Base-by-base conservation (phyloP, 2,329 filamentous ascomycete species). In the Sarocladiaceae sp. region DNA sequence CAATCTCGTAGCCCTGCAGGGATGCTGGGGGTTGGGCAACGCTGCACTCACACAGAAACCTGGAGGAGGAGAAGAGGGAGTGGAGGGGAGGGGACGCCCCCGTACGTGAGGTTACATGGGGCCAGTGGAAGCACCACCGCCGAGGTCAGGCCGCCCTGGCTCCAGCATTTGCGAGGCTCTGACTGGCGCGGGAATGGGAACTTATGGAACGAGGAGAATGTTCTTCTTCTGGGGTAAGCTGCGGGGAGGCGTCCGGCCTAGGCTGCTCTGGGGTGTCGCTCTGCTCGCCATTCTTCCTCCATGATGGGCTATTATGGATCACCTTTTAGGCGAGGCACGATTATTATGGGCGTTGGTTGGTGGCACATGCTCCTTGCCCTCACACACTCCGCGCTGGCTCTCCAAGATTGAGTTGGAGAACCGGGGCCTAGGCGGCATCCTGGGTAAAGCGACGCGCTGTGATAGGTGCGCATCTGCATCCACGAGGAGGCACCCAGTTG, bases 191-290 rank as follows among this genome's bases (percentile, higher is more conserved):
- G 44, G 26, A 48, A 48, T 31, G 44, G 44, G 44, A 48, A 48
- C 44, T 48, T 48, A 48, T 48, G 44, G 44, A 48, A 48, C 44
- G 26, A 48, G 44, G 44, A 33, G 44, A 48, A 48, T 48, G 44
- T 48, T 48, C 44, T 48, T 48, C 44, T 48, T 48, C 44, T 48
- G 44, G 44, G 44, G 44, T 12, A 46, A 48, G 44, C 28, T 48
- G 26, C 44, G 44, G 44, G 44, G 44, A 48, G 25, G 44, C 23
- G 44, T 33, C 44, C 26, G 44, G n/a, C 5, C 44, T 48, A 48
- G 28, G 18, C 26, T 48, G 10, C 17, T 28, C 40, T 23, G 26
- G 40, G 8, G 13, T n/a, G n/a, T n/a, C n/a, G 11, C 37, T 10
- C 37, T 40, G 17, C 6, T 23, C 6, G n/a, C n/a, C n/a, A n/a